Base-by-base conservation (phyloP, 2,329 filamentous ascomycete genomes). In the Zasmidium cellare region DNA sequence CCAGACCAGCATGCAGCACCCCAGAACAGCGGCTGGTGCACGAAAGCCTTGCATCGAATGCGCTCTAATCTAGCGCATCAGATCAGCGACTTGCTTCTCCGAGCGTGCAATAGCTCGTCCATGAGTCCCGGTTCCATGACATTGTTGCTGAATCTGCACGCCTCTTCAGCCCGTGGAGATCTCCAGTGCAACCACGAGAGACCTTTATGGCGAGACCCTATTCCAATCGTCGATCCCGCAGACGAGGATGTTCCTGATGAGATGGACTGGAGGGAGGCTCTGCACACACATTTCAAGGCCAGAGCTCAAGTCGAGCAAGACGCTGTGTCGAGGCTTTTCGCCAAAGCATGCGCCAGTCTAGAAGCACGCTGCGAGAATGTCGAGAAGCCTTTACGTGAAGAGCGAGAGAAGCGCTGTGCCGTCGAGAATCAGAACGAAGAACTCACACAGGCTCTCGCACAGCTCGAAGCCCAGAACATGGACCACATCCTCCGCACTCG, bases 291-390 rank as follows among this genome's bases (percentile, higher is more conserved):
- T 12, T 70, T 86, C n/a, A 68, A 74, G 25, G 67, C 72, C 22
- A 74, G 75, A 62, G 74, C 78, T 14, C 71, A 70, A 14, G 71
- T 74, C 23, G 78, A 80, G 28, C 73, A 80, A 7, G 74, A 80
- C n/a, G 72, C 70, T 1, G 71, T 86, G 9, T 68, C 82, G 24
- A 73, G 75, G 9, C 75, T 79, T 19, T 78, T 86, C 16, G 75
- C 78, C 16, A 76, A 81, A 31, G 78, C 82, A 12, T 86, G 83
- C 64, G 75, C 77, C 22, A 82, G 84, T 56, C 73, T 87, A 1
- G 84, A 87, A 63, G 72, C 71, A 9, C 78, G 84, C 7, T 87
- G 84, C 65, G 76, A 80, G 31, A 77, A 77, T 28, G 75, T 82
- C 1, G 84, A 87, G 69, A 75, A 75, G 50, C 84, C 84, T 5